Evolutionary conservation across 1,284 basidiomycete species (phyloP).

Genomic region (Ganoderma lingzhi): DNA sequence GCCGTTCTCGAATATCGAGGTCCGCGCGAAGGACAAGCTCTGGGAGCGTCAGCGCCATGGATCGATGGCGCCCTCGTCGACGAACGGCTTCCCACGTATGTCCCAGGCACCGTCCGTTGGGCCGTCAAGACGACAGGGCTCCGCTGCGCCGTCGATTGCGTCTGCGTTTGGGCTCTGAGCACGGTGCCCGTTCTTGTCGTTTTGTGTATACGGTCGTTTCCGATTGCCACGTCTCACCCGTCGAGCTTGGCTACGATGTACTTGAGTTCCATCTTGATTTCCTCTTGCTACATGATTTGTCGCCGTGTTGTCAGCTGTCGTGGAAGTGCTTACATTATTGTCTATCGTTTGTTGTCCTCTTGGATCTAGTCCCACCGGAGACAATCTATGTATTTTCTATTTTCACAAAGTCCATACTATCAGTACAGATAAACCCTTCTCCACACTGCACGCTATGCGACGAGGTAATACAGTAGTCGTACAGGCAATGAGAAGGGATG

Average conservation of each 20-base stretch:
- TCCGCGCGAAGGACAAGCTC: constrained; percentile 84
- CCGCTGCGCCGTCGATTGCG: constrained; percentile 43
- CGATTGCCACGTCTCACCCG: background rate
- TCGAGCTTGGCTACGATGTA: background rate
- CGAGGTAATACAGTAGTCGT: background rate
- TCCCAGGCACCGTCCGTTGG: constrained; percentile 28
- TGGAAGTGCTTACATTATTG: constrained; percentile 17
- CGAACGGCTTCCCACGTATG: constrained; percentile 30
- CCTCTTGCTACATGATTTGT: background rate
- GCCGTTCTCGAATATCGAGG: constrained; percentile 88
- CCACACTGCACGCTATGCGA: too few relatives aligned
- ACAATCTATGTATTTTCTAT: constrained; percentile 1
- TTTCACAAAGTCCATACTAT: too few relatives aligned
- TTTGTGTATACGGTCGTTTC: background rate
- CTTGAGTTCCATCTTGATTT: background rate
- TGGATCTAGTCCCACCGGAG: background rate
- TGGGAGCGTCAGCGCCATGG: constrained; percentile 76
- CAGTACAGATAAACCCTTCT: too few relatives aligned
- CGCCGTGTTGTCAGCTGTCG: constrained; percentile 11
- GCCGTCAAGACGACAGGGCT: constrained; percentile 35
- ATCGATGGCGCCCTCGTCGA: constrained; percentile 50
- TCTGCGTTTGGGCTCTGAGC: constrained; percentile 45
- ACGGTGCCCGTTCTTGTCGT: background rate
- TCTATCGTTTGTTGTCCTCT: constrained; percentile 6
- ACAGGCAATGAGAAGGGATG: background rate